phyloP scores from a whole-genome alignment of 2,329 filamentous ascomycete genomes.

The Neurospora sp. region DNA sequence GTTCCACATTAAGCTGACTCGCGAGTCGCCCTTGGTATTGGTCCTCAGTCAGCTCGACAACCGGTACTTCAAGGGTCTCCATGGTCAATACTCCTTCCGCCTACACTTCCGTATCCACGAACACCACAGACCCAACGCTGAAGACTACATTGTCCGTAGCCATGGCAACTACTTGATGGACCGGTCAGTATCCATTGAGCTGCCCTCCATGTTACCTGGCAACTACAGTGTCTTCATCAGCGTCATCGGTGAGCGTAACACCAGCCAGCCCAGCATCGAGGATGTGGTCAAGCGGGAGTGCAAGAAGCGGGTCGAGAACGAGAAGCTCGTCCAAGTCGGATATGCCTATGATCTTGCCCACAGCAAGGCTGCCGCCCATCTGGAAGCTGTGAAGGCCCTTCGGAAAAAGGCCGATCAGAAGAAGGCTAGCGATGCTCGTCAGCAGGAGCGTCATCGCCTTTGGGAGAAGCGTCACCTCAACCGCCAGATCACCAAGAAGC shows the following conservation, averaged over 20 bases:
- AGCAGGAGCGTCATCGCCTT: conserved; percentile 30
- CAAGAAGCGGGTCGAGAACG: conserved; percentile 56
- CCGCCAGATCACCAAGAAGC: conserved; percentile 28
- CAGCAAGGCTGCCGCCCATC: conserved; percentile 38
- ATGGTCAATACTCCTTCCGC: conserved; percentile 46
- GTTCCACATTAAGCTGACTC: conserved; percentile 41
- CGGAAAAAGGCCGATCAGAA: conserved; percentile 40
- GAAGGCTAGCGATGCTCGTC: conserved; percentile 34
- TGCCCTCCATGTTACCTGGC: conserved; percentile 59
- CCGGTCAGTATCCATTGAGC: conserved; percentile 67
- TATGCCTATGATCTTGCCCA: conserved; percentile 63
- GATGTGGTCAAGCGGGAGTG: conserved; percentile 59
- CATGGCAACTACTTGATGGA: conserved; percentile 50
- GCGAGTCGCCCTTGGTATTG: conserved; percentile 41
- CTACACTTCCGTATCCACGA: conserved; percentile 45
- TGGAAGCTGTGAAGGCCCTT: conserved; percentile 34
- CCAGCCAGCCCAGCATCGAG: conserved; percentile 44
- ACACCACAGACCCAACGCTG: conserved; percentile 29
- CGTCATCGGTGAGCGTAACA: conserved; percentile 55
- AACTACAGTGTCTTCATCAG: conserved; percentile 69
- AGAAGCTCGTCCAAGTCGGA: conserved; percentile 65
- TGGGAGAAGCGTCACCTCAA: conserved; percentile 29
- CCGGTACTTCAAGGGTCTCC: conserved; percentile 46
- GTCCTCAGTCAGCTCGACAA: conserved; percentile 49
- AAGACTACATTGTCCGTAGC: conserved; percentile 47